A percentile compares a stretch with the other conserved stretches of the same genome.
These are phyloP conservation scores for Limnomonas spitsbergensis DNA, from an alignment of 139 green algal genomes.

Conservation along the genomic window DNA sequence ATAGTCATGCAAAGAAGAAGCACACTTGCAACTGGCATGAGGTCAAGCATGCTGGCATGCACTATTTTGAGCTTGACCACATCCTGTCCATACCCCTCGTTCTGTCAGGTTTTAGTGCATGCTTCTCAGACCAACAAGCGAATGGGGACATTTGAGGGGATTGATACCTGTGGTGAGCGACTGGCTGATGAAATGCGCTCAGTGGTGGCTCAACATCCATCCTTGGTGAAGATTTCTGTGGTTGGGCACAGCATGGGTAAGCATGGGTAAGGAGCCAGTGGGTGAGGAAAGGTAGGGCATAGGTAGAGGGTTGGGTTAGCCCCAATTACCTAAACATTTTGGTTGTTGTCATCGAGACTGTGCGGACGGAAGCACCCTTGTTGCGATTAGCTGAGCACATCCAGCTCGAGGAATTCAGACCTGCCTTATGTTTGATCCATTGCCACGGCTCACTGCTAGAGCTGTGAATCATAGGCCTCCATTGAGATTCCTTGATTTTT, in stretches of 20 bases:
- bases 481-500: neutral
- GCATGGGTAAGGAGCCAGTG: neutral
- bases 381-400: neutral
- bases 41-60: too few species aligned
- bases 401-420: neutral
- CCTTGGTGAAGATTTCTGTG: conserved; percentile 65
- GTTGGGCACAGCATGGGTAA: conserved; percentile 29
- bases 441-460: too few species aligned
- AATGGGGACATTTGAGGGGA: conserved; percentile 55
- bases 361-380: too few species aligned
- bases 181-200: conserved; percentile 69
- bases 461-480: too few species aligned
- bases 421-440: too few species aligned
- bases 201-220: conserved; percentile 39
- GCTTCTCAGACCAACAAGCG: conserved; percentile 40
- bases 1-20: too few species aligned
- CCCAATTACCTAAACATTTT: neutral
- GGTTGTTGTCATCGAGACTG: too few species aligned
- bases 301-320: too few species aligned
- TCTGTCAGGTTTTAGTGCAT: conserved; percentile 43
- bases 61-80: too few species aligned
- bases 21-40: too few species aligned
- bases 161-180: conserved; percentile 74
- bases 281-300: too few species aligned
- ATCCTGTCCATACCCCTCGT: too few species aligned